phyloP scores from a whole-genome alignment of 2,329 filamentous ascomycete species.

The Sclerotinia spermophila region DNA sequence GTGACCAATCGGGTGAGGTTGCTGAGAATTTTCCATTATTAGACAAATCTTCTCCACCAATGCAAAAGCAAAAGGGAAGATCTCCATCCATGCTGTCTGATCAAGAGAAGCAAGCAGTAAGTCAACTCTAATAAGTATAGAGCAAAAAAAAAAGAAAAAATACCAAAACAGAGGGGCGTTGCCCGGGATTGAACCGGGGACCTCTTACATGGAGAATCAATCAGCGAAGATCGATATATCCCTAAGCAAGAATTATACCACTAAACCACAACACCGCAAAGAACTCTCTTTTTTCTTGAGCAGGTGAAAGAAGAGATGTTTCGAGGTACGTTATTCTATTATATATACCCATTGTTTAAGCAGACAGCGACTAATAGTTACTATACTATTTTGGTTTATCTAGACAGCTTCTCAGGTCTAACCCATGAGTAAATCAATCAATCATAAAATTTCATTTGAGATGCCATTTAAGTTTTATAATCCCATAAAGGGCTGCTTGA shows the following conservation, averaged over 20 bases:
- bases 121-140: too few relatives aligned
- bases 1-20: neutral
- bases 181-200: slow-evolving; percentile 10
- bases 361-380: fast-evolving
- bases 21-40: neutral
- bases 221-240: neutral
- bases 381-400: neutral
- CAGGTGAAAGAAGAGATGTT: fast-evolving
- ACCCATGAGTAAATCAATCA: neutral
- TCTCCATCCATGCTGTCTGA: neutral
- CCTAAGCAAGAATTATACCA: slow-evolving; percentile 14
- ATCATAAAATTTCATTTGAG: neutral
- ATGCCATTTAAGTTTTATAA: neutral
- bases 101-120: too few relatives aligned
- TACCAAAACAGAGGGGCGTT: neutral
- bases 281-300: fast-evolving
- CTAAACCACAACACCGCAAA: slow-evolving; percentile 4
- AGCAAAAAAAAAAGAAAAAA: neutral
- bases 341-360: neutral
- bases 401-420: neutral
- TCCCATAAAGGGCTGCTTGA: neutral
- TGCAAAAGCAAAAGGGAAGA: neutral
- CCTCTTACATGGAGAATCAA: neutral
- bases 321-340: fast-evolving
- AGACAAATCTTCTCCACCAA: neutral